Evolutionary conservation across 805 yeast genomes (phyloP).

Genomic region (Pichia occidentalis): DNA sequence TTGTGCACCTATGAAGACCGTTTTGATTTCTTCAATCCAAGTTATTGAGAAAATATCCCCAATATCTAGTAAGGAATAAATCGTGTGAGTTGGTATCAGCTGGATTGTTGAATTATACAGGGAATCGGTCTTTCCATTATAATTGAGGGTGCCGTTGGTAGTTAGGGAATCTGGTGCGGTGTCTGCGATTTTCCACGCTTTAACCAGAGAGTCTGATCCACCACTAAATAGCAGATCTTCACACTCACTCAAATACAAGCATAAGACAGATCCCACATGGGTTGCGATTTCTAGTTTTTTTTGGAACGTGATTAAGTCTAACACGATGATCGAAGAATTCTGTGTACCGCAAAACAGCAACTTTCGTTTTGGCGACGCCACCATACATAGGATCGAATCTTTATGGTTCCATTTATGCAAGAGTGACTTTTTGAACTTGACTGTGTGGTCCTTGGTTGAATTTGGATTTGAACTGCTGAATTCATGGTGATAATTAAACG

Average conservation of each 20-base stretch:
- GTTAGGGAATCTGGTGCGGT: conserved; percentile 9
- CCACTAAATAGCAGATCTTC: conserved; percentile 70
- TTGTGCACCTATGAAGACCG: conserved; percentile 83
- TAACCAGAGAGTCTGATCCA: conserved; percentile 83
- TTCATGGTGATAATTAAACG: conserved; percentile 14
- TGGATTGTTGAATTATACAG: conserved; percentile 1
- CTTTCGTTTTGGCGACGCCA: conserved; percentile 50
- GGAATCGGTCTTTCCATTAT: too few species aligned
- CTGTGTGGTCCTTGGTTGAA: conserved; percentile 12
- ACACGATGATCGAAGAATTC: conserved; percentile 68
- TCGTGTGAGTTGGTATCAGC: conserved; percentile 51
- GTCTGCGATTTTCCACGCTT: conserved; percentile 66
- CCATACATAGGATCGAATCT: conserved; percentile 67
- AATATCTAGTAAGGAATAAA: conserved; percentile 79
- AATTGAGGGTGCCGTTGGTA: too few species aligned
- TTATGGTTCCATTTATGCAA: conserved; percentile 73
- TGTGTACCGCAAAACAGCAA: conserved; percentile 86
- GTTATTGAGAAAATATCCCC: conserved; percentile 88
- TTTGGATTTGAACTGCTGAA: conserved; percentile 3
- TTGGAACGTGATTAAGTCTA: conserved; percentile 60
- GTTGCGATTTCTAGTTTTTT: conserved; percentile 47
- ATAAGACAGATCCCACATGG: conserved; percentile 70
- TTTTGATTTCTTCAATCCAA: conserved; percentile 53
- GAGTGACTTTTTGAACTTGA: conserved; percentile 9
- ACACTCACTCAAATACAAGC: conserved; percentile 48